Evolutionary conservation across 805 yeast species (phyloP).

Genomic region (Clavispora asparagi): DNA sequence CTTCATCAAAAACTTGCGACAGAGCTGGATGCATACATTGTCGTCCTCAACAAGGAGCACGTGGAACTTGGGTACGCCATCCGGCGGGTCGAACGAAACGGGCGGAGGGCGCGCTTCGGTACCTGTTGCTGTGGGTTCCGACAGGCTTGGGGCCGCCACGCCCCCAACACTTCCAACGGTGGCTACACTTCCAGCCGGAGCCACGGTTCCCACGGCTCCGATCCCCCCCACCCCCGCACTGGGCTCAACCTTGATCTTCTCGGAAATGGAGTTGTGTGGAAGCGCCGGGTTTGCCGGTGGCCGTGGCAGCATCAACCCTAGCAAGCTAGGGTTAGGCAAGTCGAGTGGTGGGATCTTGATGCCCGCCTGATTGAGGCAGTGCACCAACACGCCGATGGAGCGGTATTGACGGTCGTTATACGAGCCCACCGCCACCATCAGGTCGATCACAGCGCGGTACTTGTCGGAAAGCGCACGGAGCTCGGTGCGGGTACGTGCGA

Average conservation of each 20-base stretch:
- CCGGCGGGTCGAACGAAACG: neutral
- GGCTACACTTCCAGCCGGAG: neutral
- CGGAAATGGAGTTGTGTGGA: neutral
- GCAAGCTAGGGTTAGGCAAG: constrained; percentile 39
- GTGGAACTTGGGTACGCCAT: constrained; percentile 46
- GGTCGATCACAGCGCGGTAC: constrained; percentile 61
- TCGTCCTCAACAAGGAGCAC: constrained; percentile 79
- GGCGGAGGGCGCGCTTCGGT: constrained; percentile 10
- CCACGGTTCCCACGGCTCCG: neutral
- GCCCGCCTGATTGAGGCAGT: constrained; percentile 52
- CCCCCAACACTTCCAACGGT: neutral
- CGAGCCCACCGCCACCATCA: constrained; percentile 51
- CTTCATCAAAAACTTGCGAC: constrained; percentile 75
- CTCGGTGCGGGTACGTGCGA: constrained; percentile 31
- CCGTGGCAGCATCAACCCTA: constrained; percentile 17
- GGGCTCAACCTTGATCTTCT: constrained; percentile 1
- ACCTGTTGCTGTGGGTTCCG: neutral
- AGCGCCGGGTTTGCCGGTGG: constrained; percentile 3
- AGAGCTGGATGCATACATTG: constrained; percentile 73
- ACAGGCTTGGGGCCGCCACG: neutral
- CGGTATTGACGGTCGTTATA: constrained; percentile 53
- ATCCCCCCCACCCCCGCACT: neutral
- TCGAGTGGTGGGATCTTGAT: constrained; percentile 63
- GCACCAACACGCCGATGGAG: constrained; percentile 46
- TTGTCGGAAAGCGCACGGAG: constrained; percentile 36